Percentiles rank a stretch among this genome's conserved stretches.
Conservation (phyloP, 371 early-diverging fungal species). For the Mucor plumbeus region DNA sequence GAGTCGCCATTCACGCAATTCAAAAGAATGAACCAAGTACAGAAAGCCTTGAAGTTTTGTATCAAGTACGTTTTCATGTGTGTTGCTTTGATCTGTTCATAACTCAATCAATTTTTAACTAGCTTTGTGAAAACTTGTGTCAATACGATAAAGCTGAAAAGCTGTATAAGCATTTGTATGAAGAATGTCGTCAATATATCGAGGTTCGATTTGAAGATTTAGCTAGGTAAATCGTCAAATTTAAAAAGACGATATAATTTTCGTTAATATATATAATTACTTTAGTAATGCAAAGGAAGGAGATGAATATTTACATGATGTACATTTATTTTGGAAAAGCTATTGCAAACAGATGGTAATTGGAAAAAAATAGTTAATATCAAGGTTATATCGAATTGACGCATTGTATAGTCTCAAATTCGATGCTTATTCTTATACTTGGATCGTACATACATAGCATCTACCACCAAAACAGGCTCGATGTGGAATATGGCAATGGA, state of each 20-base stretch:
- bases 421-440: conserved; percentile 87
- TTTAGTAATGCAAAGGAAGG: conserved; percentile 27
- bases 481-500: conserved; percentile 87
- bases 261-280: neutral
- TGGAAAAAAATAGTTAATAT: neutral
- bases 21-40: conserved; percentile 60
- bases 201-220: conserved; percentile 23
- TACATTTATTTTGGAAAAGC: conserved; percentile 66
- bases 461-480: conserved; percentile 68
- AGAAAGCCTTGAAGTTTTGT: conserved; percentile 85
- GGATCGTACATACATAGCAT: conserved; percentile 88
- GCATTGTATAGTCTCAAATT: conserved; percentile 64
- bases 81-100: neutral
- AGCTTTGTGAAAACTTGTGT: conserved; percentile 88
- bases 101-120: neutral
- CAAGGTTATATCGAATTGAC: neutral
- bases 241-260: too few relatives aligned
- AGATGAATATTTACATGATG: conserved; percentile 54
- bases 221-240: neutral
- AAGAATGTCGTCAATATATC: conserved; percentile 61
- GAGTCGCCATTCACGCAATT: conserved; percentile 78
- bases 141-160: conserved; percentile 72
- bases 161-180: conserved; percentile 67
- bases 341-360: conserved; percentile 75
- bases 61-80: conserved; percentile 54